phyloP scores from a whole-genome alignment of 495 filamentous ascomycete genomes.

The Tricharina praecox region DNA sequence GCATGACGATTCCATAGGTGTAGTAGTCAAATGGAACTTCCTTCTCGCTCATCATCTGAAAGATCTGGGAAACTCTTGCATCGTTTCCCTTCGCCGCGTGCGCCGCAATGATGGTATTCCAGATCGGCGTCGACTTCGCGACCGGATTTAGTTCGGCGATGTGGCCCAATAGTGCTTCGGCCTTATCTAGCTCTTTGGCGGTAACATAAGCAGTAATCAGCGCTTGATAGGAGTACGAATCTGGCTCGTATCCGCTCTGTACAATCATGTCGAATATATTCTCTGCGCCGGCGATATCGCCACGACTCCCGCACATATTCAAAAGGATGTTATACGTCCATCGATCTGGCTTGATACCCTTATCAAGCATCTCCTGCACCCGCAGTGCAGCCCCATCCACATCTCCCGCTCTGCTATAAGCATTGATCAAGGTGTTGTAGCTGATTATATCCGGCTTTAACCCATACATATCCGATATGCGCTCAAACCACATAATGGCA shows the following conservation, averaged over 20 bases:
- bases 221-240: conserved; percentile 39
- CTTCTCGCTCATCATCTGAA: neutral
- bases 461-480: conserved; percentile 33
- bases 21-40: conserved; percentile 43
- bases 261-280: conserved; percentile 43
- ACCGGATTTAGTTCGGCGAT: conserved; percentile 30
- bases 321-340: conserved; percentile 57
- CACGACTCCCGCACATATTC: conserved; percentile 48
- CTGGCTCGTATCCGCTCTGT: conserved; percentile 28
- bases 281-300: conserved; percentile 53
- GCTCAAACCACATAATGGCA: conserved; percentile 41
- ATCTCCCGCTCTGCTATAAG: conserved; percentile 47
- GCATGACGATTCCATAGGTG: conserved; percentile 62
- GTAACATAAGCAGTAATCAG: conserved; percentile 53
- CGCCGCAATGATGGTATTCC: conserved; percentile 50
- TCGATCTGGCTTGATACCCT: conserved; percentile 33
- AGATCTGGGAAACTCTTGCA: neutral
- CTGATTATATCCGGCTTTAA: conserved; percentile 37
- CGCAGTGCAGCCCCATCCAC: conserved; percentile 41
- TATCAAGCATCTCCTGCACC: conserved; percentile 40
- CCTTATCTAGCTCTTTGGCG: conserved; percentile 40
- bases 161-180: conserved; percentile 42
- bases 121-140: conserved; percentile 42
- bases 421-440: conserved; percentile 67
- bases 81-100: neutral